These are phyloP conservation scores for Daldinia loculata DNA, from an alignment of 495 filamentous ascomycete genomes.

Conservation along the genomic window DNA sequence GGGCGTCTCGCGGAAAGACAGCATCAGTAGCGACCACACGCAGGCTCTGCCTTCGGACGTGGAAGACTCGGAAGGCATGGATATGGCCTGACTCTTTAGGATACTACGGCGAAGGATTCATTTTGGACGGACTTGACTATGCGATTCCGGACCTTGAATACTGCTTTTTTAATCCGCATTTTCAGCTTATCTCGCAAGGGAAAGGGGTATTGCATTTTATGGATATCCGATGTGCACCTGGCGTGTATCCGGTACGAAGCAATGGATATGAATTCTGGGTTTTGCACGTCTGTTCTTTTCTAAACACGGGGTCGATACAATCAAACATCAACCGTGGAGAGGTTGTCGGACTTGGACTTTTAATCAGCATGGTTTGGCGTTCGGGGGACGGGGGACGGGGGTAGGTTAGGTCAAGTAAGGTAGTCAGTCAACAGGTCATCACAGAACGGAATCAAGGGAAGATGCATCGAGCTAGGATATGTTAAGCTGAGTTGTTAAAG, in stretches of 20 bases:
- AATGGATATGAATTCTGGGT: slow-evolving; percentile 23
- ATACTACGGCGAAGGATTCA: background rate
- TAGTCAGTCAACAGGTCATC: background rate
- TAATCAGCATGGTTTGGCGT: slow-evolving; percentile 38
- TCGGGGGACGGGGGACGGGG: background rate
- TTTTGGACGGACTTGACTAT: background rate
- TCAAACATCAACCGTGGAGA: too few species aligned
- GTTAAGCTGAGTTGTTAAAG: background rate
- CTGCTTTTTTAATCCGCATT: slow-evolving; percentile 9
- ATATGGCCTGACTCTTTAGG: slow-evolving; percentile 48
- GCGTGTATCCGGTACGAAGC: slow-evolving; percentile 28
- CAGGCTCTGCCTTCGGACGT: slow-evolving; percentile 68
- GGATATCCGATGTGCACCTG: slow-evolving; percentile 33
- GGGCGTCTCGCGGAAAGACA: slow-evolving; percentile 61
- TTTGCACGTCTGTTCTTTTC: background rate
- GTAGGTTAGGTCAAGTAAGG: background rate
- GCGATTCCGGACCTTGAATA: slow-evolving; percentile 12
- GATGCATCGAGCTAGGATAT: slow-evolving; percentile 3
- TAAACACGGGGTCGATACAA: background rate
- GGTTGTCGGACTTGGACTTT: background rate
- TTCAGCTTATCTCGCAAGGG: slow-evolving; percentile 1
- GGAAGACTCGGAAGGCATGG: slow-evolving; percentile 74
- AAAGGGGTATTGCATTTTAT: slow-evolving; percentile 15
- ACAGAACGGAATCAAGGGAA: background rate
- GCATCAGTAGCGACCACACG: slow-evolving; percentile 65